Evolutionary conservation across 2,329 filamentous ascomycete genomes (phyloP), one percentile per base, ranked within the genome.

Genomic region (Penicillium sp.): DNA sequence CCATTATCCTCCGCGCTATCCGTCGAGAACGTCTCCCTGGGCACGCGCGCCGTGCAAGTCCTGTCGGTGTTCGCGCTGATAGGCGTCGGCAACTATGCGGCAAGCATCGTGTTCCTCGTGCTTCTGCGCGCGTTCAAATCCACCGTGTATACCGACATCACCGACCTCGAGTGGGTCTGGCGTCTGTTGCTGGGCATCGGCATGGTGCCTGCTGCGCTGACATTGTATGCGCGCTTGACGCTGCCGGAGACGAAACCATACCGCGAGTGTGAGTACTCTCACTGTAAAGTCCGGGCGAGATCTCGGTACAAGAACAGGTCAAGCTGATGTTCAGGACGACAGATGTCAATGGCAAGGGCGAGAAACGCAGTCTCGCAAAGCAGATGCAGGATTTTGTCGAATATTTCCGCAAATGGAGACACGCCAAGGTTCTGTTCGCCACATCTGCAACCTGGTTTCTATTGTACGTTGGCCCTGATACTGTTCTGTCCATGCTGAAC

Each of bases 21-120:
- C 0, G 54, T 44, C n/a, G 54, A 56, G 47, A 47, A 48, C 23
- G 19, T 26, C 3, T 44, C 54, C 2, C 29, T 56, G 26, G 54
- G 54, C 5, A 31, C 44, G n/a, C 41, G 54, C 6, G 54, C 54
- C 26, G 23, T 56, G 3, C 66, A 66, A n/a, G 61, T 68, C 3
- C 44, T 69, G 60, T 60, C 64, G 1, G 65, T 71, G 19, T 71
- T 71, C 31, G 62, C 67, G 1, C 64, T 62, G 26, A 69, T 70
- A 21, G 68, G 68, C 23, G 52, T 70, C 6, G 69, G 68, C 11
- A 70, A 68, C 30, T 65, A 66, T 21, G 52, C 64, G 7, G 68
- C 67, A 3, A 67, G 68, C 19, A 64, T 71, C 21, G 64, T 67
- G 5, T 65, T 67, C 48, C 49, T 70, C 7, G 58, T 67, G 15